Conservation (phyloP, 305 asterid genomes). For the Plantago rigida region DNA sequence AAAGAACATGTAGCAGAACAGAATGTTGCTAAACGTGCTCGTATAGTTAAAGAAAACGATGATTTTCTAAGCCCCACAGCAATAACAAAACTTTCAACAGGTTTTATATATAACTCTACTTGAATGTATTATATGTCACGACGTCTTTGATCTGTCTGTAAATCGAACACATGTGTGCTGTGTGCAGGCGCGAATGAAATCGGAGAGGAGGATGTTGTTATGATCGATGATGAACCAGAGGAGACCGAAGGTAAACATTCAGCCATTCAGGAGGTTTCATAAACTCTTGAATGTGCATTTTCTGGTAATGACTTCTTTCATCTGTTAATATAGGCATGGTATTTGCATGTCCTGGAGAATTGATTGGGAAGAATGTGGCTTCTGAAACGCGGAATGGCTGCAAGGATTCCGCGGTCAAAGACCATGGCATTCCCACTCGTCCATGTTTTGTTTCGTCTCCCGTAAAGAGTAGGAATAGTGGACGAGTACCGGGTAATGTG, state of each 20-base stretch:
- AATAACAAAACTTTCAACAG: conserved; percentile 1
- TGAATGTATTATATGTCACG: too few relatives aligned
- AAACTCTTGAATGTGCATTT: too few relatives aligned
- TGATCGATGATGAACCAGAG: too few relatives aligned
- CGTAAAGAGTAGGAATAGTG: neutral
- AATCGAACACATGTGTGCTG: neutral
- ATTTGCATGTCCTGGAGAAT: neutral
- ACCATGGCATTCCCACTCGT: neutral
- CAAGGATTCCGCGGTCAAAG: neutral
- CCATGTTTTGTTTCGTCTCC: conserved; percentile 9
- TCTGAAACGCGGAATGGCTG: neutral
- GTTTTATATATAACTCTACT: neutral
- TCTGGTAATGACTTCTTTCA: too few relatives aligned
- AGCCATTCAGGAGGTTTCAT: too few relatives aligned
- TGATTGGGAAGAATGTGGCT: neutral
- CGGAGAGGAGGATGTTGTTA: too few relatives aligned
- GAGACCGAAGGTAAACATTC: too few relatives aligned
- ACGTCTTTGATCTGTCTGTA: neutral
- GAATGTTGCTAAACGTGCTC: conserved; percentile 3
- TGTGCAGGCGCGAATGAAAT: conserved; percentile 17
- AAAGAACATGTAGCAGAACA: conserved; percentile 16
- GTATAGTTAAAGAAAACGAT: conserved; percentile 5
- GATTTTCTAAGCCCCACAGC: neutral
- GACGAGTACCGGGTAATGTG: neutral
- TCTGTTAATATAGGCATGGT: too few relatives aligned